Percentiles rank a stretch among this genome's conserved stretches.
These are phyloP conservation scores for Saturnispora sekii DNA, from an alignment of 805 yeast species.

Conservation along the genomic window DNA sequence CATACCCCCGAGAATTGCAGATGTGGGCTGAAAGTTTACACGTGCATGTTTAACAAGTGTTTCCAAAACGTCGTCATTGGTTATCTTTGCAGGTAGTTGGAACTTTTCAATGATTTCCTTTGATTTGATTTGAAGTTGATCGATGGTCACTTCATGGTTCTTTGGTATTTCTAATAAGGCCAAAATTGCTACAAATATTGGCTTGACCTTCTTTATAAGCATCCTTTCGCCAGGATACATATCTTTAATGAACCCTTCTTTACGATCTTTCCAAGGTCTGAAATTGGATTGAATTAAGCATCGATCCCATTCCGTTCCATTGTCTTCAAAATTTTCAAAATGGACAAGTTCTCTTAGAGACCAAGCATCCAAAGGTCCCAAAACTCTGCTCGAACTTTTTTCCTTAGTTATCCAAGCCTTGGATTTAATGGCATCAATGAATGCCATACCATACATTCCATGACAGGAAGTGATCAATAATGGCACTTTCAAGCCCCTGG, in stretches of 20 bases:
- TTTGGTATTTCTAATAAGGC: constrained; percentile 42
- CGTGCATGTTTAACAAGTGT: constrained; percentile 38
- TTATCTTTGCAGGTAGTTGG: constrained; percentile 36
- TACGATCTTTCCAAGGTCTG: constrained; percentile 26
- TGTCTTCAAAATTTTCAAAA: constrained; percentile 26
- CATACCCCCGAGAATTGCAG: constrained; percentile 85
- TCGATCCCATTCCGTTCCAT: constrained; percentile 29
- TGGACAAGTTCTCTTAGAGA: constrained; percentile 25
- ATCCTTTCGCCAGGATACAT: constrained; percentile 19
- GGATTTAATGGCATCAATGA: constrained; percentile 68
- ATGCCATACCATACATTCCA: constrained; percentile 78
- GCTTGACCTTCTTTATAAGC: constrained; percentile 41
- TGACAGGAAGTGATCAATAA: constrained; percentile 59
- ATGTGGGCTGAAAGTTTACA: constrained; percentile 70
- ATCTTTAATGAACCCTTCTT: constrained; percentile 5
- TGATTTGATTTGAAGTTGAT: constrained; percentile 25
- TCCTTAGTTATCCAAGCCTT: constrained; percentile 43
- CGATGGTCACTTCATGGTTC: constrained; percentile 7
- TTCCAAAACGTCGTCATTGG: constrained; percentile 26
- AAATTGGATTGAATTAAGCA: constrained; percentile 30
- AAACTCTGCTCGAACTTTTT: constrained; percentile 37
- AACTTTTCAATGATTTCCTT: constrained; percentile 28
- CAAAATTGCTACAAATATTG: constrained; percentile 48
- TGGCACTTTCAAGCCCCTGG: constrained; percentile 52
- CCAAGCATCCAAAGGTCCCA: constrained; percentile 30